A percentile compares a stretch with the other conserved stretches of the same genome.
phyloP scores from a whole-genome alignment of 2,329 filamentous ascomycete genomes.

The Ilyonectria mors-panacis region DNA sequence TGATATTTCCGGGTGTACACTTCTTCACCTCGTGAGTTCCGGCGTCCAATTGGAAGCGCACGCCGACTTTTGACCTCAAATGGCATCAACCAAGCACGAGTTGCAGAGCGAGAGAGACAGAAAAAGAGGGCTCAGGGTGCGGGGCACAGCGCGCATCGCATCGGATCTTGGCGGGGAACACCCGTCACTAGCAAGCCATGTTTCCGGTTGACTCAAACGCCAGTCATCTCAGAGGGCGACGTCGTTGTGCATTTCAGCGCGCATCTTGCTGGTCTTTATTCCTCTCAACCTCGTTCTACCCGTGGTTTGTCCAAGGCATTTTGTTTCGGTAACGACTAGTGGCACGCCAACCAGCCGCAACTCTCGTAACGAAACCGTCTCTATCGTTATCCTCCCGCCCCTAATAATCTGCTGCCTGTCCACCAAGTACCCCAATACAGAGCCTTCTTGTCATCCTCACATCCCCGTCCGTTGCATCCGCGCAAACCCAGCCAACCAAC shows the following conservation, averaged over 20 bases:
- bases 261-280: neutral
- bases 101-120: conserved; percentile 4
- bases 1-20: too few species aligned
- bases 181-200: conserved; percentile 19
- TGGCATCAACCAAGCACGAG: neutral
- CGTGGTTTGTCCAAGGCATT: neutral
- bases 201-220: conserved; percentile 26
- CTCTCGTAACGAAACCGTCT: neutral
- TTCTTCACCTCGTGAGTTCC: too few species aligned
- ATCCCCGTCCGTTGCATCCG: conserved; percentile 1
- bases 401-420: too few species aligned
- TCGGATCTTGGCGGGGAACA: conserved; percentile 32
- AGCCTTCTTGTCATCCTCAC: neutral
- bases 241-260: conserved; percentile 15
- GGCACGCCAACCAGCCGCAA: neutral
- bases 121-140: conserved; percentile 9
- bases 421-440: neutral
- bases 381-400: neutral
- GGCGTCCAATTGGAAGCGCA: too few species aligned
- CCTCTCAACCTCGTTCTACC: neutral
- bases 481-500: neutral
- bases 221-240: conserved; percentile 17
- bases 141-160: conserved; percentile 27
- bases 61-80: too few species aligned
- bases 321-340: neutral